Base-by-base conservation (phyloP, 139 green algal species). In the Micractinium conductrix region DNA sequence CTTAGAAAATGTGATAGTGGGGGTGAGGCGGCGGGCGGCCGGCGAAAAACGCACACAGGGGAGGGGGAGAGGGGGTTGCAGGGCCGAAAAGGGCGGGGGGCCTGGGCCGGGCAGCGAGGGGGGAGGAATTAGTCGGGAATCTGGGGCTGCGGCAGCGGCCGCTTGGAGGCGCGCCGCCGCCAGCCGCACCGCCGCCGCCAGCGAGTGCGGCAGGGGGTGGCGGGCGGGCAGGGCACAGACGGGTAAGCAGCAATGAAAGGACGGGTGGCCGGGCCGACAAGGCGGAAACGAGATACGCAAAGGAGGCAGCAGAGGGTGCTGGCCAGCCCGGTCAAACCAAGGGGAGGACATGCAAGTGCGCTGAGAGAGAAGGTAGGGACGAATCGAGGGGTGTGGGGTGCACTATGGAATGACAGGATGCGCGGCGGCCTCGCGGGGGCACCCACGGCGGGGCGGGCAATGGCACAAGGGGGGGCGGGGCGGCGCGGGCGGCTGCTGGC, bases 1-100 rank as follows among this genome's bases (percentile, higher is more conserved):
- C n/a, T n/a, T n/a, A n/a, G n/a, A 78, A 78, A 78, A 78, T 53
- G 65, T 38, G 65, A 68, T 16, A 38, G 14, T 33, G n/a, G 14
- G 21, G 65, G 33, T 28, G 33, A 72, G 65, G 65, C 65, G 35
- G 65, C 65, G 35, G 65, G 65, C 33, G 28, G 65, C 33, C 33
- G 65, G 65, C 65, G n/a, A 72, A 72, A 72, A 72, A 72, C 65
- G 65, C 65, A 44, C 65, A 72, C 65, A 40, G n/a, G 65, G 26
- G 24, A 17, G 65, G 43, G 33, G 33, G 43, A 72, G 28, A 72
- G 28, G 65, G 65, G 28, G 65, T 12, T 62, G 53, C 53, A 62
- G 53, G 10, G 19, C 10, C 12, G 53, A 62, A 4, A 22, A 21
- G 8, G 26, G 24, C n/a, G n/a, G n/a, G n/a, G n/a, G n/a, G n/a